Evolutionary conservation across 768 basidiomycete genomes (phyloP), one percentile per base, ranked within the genome.

Genomic region (Kwoniella bestiolae): DNA sequence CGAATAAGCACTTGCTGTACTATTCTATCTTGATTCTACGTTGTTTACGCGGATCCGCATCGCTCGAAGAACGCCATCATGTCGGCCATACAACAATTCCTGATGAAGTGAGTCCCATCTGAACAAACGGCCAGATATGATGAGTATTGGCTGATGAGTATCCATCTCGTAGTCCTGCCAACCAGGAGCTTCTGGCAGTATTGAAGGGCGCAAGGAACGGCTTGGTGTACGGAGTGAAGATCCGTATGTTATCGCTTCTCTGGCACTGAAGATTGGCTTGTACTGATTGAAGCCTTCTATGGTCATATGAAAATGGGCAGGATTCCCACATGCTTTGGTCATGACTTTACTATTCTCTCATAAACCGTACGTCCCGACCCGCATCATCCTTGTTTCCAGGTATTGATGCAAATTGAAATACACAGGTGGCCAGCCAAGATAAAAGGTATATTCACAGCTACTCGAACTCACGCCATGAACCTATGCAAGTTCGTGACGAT

Each of bases 331-430:
- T 85, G 95, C 95, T 1, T 83, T 98, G 29, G 89, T 98, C 55
- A 97, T 97, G 94, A 90, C 93, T 25, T 86, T 96, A 66, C 84
- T 98, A 45, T 98, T 97, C 76, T 92, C 93, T 32, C 86, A 89
- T 52, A 93, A 93, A 83, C 87, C 91, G 92, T 96, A 72, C 80
- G 92, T 87, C 4, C n/a, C n/a, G n/a, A n/a, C n/a, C n/a, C n/a
- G n/a, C n/a, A n/a, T n/a, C n/a, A n/a, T n/a, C n/a, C n/a, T n/a
- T n/a, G n/a, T n/a, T n/a, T n/a, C n/a, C n/a, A n/a, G n/a, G n/a
- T n/a, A n/a, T n/a, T n/a, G n/a, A n/a, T n/a, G n/a, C n/a, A n/a
- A n/a, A n/a, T n/a, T n/a, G 7, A 52, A 21, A 35, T n/a, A 16
- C 18, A 29, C 60, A 72, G 68, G 45, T 76, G 67, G 66, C 73